Evolutionary conservation across 1,284 basidiomycete genomes (phyloP).

Genomic region (Rhodofomes roseus): DNA sequence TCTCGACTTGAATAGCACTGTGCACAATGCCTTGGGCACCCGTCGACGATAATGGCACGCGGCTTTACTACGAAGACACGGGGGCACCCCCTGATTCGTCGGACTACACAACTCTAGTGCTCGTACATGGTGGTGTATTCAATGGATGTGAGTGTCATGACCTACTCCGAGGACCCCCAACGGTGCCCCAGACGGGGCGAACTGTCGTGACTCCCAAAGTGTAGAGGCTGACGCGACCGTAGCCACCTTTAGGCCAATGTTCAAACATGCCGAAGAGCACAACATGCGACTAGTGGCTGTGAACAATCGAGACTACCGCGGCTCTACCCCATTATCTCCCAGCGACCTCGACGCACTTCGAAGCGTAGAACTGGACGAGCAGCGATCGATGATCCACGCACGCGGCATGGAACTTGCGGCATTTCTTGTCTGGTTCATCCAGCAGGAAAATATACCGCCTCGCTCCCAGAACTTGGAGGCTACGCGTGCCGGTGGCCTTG

Average conservation of each 20-base stretch:
- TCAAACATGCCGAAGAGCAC: not conserved
- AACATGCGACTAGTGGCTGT: slow-evolving; percentile 6
- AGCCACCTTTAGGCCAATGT: slow-evolving; percentile 2
- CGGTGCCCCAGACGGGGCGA: not conserved
- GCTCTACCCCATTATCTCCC: slow-evolving; percentile 3
- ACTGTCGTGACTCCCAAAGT: not conserved
- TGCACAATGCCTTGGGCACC: not conserved
- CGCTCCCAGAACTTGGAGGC: not conserved
- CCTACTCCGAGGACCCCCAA: too few species aligned
- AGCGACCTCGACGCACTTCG: not conserved
- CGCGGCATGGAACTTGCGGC: slow-evolving; percentile 5
- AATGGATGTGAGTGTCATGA: not conserved
- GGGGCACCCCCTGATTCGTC: not conserved
- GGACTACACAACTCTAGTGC: slow-evolving; percentile 2
- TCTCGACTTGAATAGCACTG: not conserved
- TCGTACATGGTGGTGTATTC: slow-evolving; percentile 3
- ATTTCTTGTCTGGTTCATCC: slow-evolving; percentile 6
- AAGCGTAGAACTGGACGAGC: not conserved
- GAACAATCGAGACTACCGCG: slow-evolving; percentile 9
- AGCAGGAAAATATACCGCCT: slow-evolving; percentile 5
- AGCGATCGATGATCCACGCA: not conserved
- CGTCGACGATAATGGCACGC: slow-evolving; percentile 12
- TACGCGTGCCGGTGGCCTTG: slow-evolving; percentile 6
- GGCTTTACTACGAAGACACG: slow-evolving; percentile 7
- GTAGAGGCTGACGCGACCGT: not conserved